Percentiles rank a stretch among this genome's conserved stretches.
phyloP scores from a whole-genome alignment of 306 rosid genomes.

The Begonia fuchsioides region DNA sequence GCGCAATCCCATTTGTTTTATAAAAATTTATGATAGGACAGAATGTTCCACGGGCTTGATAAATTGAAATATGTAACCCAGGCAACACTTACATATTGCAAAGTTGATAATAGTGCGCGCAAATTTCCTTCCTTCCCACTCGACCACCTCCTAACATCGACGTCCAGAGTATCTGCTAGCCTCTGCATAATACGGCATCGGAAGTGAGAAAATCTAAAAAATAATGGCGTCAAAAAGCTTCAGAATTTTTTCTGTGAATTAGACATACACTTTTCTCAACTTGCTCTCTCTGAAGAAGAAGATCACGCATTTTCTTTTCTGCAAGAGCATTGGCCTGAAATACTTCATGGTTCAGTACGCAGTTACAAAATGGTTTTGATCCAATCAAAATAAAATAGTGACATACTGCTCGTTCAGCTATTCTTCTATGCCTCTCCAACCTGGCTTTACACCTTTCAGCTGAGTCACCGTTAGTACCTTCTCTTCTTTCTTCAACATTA shows the following conservation, averaged over 20 bases:
- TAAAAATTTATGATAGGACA: no score
- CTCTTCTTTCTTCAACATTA: slow-evolving; percentile 20
- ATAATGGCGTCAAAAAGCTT: no score
- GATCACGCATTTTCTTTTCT: slow-evolving; percentile 82
- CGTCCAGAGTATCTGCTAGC: slow-evolving; percentile 82
- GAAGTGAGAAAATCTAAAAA: neutral
- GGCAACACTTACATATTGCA: slow-evolving; percentile 80
- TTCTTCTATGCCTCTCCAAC: slow-evolving; percentile 78
- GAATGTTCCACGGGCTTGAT: no score
- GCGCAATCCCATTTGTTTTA: no score
- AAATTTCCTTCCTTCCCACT: slow-evolving; percentile 96
- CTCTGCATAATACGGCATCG: slow-evolving; percentile 46
- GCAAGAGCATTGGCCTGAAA: slow-evolving; percentile 84
- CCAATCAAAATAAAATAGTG: slow-evolving; percentile 7
- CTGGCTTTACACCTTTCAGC: slow-evolving; percentile 96
- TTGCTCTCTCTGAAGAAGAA: slow-evolving; percentile 72
- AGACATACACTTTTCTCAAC: slow-evolving; percentile 60
- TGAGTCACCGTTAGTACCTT: slow-evolving; percentile 67
- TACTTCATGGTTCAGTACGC: slow-evolving; percentile 12
- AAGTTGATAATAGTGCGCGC: slow-evolving; percentile 92
- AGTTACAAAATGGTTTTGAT: slow-evolving; percentile 3
- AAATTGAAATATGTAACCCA: no score
- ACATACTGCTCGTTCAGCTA: slow-evolving; percentile 87
- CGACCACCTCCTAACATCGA: slow-evolving; percentile 96
- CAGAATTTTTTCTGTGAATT: no score